Conservation (phyloP, 768 basidiomycete species). For the Candolleomyces efflorescens region DNA sequence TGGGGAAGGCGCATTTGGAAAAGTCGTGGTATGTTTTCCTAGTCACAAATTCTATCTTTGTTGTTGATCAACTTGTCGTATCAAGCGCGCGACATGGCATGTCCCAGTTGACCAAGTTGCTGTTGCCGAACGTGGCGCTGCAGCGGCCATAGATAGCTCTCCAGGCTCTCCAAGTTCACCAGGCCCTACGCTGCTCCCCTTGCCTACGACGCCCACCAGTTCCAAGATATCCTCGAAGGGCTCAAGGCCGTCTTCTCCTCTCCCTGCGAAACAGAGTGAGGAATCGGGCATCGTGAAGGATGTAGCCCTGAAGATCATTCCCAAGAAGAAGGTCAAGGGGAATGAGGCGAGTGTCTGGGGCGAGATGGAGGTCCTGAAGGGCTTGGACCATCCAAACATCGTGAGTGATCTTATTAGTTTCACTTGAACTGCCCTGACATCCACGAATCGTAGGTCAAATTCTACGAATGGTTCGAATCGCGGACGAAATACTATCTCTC, state of each 20-base stretch:
- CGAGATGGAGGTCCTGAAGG: conserved; percentile 92
- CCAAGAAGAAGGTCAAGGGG: conserved; percentile 93
- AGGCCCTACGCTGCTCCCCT: conserved; percentile 8
- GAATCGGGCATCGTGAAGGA: conserved; percentile 52
- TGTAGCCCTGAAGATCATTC: conserved; percentile 85
- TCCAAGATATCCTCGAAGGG: conserved; percentile 14
- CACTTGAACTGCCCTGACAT: neutral
- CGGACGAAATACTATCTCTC: conserved; percentile 92
- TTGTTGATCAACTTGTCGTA: too few species aligned
- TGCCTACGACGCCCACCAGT: conserved; percentile 8
- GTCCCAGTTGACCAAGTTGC: conserved; percentile 59
- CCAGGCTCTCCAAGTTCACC: conserved; percentile 8
- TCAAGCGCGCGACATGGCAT: conserved; percentile 71
- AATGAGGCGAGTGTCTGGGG: conserved; percentile 86
- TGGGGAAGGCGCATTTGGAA: conserved; percentile 86
- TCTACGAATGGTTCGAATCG: conserved; percentile 96
- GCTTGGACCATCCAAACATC: conserved; percentile 87
- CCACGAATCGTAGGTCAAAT: conserved; percentile 64
- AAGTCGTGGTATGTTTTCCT: conserved; percentile 61
- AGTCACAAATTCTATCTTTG: neutral
- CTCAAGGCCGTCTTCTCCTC: conserved; percentile 15
- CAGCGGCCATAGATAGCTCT: conserved; percentile 26
- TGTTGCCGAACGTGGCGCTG: conserved; percentile 56
- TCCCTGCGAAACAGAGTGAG: neutral
- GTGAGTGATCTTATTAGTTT: conserved; percentile 41